phyloP scores from a whole-genome alignment of 345 rosid genomes.

The Garcia nutans region DNA sequence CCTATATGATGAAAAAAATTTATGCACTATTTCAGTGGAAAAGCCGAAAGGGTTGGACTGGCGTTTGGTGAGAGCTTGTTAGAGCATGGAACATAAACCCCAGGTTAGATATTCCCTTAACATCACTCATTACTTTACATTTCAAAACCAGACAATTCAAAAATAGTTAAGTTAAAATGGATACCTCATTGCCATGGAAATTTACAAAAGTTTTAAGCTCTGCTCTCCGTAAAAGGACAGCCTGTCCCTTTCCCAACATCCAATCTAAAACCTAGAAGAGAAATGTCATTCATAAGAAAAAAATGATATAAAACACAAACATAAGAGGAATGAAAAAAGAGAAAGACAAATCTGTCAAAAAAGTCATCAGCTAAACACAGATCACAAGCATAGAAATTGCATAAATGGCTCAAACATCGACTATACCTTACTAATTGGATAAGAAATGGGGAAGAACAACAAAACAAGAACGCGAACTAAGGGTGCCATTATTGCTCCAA shows the following conservation, averaged over 20 bases:
- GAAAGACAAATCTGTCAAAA: not conserved
- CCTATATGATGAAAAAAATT: constrained; percentile 43
- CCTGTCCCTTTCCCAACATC: constrained; percentile 98
- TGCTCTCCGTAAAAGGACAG: constrained; percentile 83
- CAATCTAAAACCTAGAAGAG: constrained; percentile 74
- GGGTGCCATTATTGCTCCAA: constrained; percentile 88
- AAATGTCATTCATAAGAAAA: constrained; percentile 13
- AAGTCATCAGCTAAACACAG: not conserved
- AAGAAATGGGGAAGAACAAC: constrained; percentile 75
- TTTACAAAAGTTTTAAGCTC: constrained; percentile 88
- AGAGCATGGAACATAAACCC: constrained; percentile 2
- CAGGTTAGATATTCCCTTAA: constrained; percentile 11
- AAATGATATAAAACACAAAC: constrained; percentile 3
- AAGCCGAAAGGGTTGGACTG: not conserved
- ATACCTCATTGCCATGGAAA: constrained; percentile 92
- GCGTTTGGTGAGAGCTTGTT: constrained; percentile 1
- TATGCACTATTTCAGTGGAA: constrained; percentile 14
- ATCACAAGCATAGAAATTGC: not conserved
- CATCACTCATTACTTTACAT: constrained; percentile 5
- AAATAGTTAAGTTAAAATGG: constrained; percentile 3
- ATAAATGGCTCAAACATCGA: not conserved
- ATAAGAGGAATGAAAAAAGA: not conserved
- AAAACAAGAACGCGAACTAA: constrained; percentile 70
- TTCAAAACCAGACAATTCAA: constrained; percentile 7
- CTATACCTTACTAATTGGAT: constrained; percentile 91